These are phyloP conservation scores for Daldinia concentrica DNA, from an alignment of 495 filamentous ascomycete species.

Conservation along the genomic window DNA sequence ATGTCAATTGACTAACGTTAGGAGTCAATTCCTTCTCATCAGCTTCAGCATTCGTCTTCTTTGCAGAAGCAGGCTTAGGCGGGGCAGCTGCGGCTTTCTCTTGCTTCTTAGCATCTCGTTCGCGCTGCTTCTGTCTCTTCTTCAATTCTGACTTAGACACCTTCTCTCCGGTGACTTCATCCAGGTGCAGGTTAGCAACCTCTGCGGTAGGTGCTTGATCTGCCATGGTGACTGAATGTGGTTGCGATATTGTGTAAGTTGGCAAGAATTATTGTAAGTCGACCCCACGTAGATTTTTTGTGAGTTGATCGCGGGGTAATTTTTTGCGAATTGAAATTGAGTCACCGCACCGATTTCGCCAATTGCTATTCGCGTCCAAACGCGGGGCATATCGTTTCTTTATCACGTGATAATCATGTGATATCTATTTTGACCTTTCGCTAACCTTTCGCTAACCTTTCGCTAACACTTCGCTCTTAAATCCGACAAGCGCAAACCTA, in stretches of 20 bases:
- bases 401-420: not conserved
- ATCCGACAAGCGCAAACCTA: not conserved
- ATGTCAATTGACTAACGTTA: constrained; percentile 59
- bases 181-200: constrained; percentile 78
- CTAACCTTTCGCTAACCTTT: not conserved
- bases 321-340: constrained; percentile 30
- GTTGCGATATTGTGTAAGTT: constrained; percentile 2
- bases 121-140: constrained; percentile 92
- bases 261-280: not conserved
- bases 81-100: constrained; percentile 82
- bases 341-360: constrained; percentile 26
- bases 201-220: constrained; percentile 53
- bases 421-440: not conserved
- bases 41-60: constrained; percentile 77
- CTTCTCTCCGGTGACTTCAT: constrained; percentile 86
- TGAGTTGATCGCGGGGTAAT: constrained; percentile 37
- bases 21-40: constrained; percentile 84
- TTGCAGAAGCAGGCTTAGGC: constrained; percentile 61
- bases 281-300: constrained; percentile 17
- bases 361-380: constrained; percentile 17
- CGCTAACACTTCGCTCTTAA: not conserved
- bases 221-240: constrained; percentile 21
- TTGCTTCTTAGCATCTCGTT: constrained; percentile 86
- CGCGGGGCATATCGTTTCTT: not conserved
- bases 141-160: constrained; percentile 91